Base-by-base conservation (phyloP, 345 rosid genomes). In the rapeseed (Brassica napus) region DNA sequence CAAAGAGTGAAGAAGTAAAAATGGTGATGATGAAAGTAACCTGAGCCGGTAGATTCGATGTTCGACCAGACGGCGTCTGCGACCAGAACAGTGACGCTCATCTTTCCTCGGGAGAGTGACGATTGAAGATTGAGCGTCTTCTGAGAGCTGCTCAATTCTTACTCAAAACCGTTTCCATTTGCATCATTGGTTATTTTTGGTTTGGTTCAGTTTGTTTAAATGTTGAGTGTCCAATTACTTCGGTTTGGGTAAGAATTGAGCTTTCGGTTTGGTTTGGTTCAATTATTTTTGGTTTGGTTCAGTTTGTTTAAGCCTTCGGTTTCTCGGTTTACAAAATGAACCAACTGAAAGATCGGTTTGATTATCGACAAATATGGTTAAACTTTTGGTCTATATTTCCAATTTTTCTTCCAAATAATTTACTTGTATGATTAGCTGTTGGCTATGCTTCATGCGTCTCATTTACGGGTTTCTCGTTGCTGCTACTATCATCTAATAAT, bases 21-120 rank as follows among this genome's bases (percentile, higher is more conserved):
- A 8, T 0, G 4, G 24, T 61, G 37, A 30, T 2, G 54, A 54
- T 2, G 26, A 32, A 37, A 37, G n/a, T 39, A 18, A 86, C 97
- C 91, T 54, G 88, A 84, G 9, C 81, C 82, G 26, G 88, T 84
- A 14, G 89, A 84, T 71, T 87, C 88, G n/a, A 92, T 82, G 80
- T 60, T 71, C 42, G 80, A 84, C 90, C 91, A 92, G 47, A 90
- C 82, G 8, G 87, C 28, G 66, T 90, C 94, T 47, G 91, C 90
- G 3, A 89, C 91, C 79, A 72, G 64, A 73, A 58, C 81, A 37
- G 85, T 85, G 58, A 76, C 79, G 74, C 80, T 76, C 89, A 80
- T 85, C 59, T 28, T 75, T 37, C 23, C 72, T 58, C 52, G n/a
- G 15, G 64, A 64, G 72, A 4, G 52, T 63, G 68, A 64, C 26